Conservation (phyloP, 1,284 basidiomycete genomes). For the Vanrija sp. region DNA sequence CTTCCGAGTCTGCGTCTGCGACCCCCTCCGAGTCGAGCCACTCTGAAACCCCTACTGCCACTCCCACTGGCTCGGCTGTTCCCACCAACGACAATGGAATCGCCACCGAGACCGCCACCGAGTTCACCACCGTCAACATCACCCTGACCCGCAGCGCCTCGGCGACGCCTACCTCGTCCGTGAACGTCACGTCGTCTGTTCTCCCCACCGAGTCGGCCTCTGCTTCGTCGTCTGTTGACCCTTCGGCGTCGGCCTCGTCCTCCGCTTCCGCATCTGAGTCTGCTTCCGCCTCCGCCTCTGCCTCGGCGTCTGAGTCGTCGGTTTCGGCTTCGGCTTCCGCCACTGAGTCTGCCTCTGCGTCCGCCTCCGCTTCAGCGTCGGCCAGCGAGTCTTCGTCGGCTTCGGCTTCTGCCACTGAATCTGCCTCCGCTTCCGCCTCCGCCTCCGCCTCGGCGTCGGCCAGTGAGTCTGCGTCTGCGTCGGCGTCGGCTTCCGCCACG, state of each 20-base stretch:
- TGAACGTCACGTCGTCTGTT: not conserved
- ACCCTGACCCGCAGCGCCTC: constrained; percentile 26
- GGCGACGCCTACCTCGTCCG: constrained; percentile 4
- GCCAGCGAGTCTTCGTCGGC: not conserved
- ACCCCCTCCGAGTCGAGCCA: constrained; percentile 5
- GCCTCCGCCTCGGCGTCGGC: not conserved
- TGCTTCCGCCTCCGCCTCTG: not conserved
- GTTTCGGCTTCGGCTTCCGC: not conserved
- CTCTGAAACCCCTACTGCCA: constrained; percentile 5
- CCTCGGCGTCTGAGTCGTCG: not conserved
- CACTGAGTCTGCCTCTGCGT: not conserved
- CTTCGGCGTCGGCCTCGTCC: not conserved
- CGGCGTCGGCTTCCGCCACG: not conserved
- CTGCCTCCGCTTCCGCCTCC: not conserved
- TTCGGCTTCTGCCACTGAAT: not conserved
- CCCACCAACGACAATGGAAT: constrained; percentile 36
- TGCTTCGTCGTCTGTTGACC: not conserved
- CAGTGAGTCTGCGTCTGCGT: not conserved
- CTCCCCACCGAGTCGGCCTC: not conserved
- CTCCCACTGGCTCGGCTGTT: constrained; percentile 13
- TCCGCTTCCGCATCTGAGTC: not conserved
- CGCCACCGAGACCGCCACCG: constrained; percentile 32
- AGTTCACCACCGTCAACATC: constrained; percentile 30
- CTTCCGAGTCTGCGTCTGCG: not conserved
- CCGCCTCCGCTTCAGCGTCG: not conserved